A percentile compares a stretch with the other conserved stretches of the same genome.
phyloP scores from a whole-genome alignment of 306 rosid genomes.

The Corylus avellana region DNA sequence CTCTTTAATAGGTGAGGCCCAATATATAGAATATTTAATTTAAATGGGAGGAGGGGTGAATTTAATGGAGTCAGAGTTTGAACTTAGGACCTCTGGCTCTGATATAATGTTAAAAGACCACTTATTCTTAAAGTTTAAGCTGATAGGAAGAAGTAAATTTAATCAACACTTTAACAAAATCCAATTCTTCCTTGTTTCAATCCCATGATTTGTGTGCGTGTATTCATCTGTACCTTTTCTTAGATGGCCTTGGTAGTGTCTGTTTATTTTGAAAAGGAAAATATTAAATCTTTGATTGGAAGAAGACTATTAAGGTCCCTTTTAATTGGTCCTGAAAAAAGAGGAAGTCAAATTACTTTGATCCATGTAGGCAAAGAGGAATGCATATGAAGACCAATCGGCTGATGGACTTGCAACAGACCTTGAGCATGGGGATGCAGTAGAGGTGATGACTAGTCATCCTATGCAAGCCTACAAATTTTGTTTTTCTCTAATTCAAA shows the following conservation, averaged over 20 bases:
- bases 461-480: not conserved
- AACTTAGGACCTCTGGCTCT: too few species aligned
- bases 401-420: constrained; percentile 21
- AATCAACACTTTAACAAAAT: not conserved
- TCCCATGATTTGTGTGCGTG: not conserved
- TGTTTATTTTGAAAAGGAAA: not conserved
- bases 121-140: too few species aligned
- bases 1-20: not conserved
- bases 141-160: too few species aligned
- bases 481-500: not conserved
- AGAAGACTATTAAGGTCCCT: not conserved
- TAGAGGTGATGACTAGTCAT: constrained; percentile 23
- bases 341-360: not conserved
- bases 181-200: not conserved
- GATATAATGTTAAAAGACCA: too few species aligned
- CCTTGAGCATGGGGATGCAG: constrained; percentile 37
- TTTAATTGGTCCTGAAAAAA: not conserved
- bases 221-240: not conserved
- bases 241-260: not conserved
- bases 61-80: too few species aligned
- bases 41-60: too few species aligned
- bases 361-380: constrained; percentile 21
- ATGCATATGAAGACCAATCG: constrained; percentile 6
- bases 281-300: not conserved
- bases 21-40: too few species aligned